Conservation (phyloP, 2,329 filamentous ascomycete genomes). For the Fusarium sp. region DNA sequence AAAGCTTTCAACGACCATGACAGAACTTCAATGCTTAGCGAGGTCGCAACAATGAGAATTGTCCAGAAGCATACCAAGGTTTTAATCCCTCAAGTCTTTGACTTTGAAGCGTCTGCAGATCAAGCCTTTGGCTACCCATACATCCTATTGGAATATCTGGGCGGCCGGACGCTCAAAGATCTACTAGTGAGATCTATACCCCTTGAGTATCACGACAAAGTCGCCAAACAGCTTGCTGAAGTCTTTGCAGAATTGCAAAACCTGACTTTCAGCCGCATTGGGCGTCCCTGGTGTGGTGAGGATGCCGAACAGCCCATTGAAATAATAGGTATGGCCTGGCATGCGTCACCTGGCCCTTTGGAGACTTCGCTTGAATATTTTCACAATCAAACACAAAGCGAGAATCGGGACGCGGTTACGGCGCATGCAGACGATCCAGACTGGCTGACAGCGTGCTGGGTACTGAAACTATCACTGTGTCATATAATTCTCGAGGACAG, state of each 20-base stretch:
- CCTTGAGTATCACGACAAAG: constrained; percentile 31
- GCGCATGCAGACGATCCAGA: constrained; percentile 41
- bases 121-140: constrained; percentile 43
- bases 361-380: constrained; percentile 46
- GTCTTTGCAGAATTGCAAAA: constrained; percentile 40
- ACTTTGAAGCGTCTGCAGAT: constrained; percentile 29
- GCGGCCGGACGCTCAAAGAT: constrained; percentile 25
- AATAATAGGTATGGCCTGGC: no score
- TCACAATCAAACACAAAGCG: constrained; percentile 38
- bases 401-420: constrained; percentile 31
- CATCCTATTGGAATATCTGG: constrained; percentile 41
- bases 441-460: constrained; percentile 47
- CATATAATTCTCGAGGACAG: constrained; percentile 45
- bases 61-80: constrained; percentile 35
- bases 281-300: constrained; percentile 43
- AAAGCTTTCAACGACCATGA: constrained; percentile 22
- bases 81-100: constrained; percentile 38
- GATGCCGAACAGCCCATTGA: constrained; percentile 30
- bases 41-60: constrained; percentile 44
- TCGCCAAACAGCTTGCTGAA: constrained; percentile 41
- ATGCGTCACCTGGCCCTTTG: constrained; percentile 25
- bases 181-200: constrained; percentile 31
- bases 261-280: constrained; percentile 41
- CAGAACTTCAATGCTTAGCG: constrained; percentile 41
- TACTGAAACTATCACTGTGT: constrained; percentile 44